These are phyloP conservation scores for Phaeoacremonium minimum DNA, from an alignment of 2,329 filamentous ascomycete genomes.

Conservation along the genomic window DNA sequence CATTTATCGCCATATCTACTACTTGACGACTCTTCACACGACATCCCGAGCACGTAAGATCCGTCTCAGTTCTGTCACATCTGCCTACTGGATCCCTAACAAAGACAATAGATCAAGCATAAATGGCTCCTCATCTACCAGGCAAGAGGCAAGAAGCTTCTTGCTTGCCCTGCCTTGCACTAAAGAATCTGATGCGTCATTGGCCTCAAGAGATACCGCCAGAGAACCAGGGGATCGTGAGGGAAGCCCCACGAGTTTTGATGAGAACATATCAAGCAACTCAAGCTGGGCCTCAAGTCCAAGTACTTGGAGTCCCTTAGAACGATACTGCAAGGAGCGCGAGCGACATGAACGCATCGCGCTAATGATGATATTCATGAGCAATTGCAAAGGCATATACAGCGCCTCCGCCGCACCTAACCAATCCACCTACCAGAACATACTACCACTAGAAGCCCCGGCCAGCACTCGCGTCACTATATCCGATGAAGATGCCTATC, in stretches of 20 bases:
- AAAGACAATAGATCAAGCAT: neutral
- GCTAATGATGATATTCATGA: slow-evolving; percentile 3
- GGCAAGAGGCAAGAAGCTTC: neutral
- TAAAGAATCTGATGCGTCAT: no score
- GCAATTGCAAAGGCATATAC: no score
- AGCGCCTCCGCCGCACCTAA: no score
- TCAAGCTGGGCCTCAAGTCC: neutral
- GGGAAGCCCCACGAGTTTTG: neutral
- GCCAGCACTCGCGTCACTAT: neutral
- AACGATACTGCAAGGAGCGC: slow-evolving; percentile 5
- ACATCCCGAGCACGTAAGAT: no score
- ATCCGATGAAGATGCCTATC: neutral
- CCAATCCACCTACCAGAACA: no score
- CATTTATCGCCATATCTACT: no score
- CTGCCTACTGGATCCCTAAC: neutral
- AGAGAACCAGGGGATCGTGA: neutral
- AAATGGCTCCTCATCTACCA: neutral
- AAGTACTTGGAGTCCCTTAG: slow-evolving; percentile 2
- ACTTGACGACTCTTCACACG: no score
- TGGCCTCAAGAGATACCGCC: no score
- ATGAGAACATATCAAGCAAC: neutral
- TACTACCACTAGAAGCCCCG: neutral
- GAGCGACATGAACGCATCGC: slow-evolving; percentile 8
- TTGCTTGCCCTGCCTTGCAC: no score
- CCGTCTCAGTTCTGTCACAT: no score